Evolutionary conservation across 2,329 filamentous ascomycete genomes (phyloP).

Genomic region (Fusarium temperatum): DNA sequence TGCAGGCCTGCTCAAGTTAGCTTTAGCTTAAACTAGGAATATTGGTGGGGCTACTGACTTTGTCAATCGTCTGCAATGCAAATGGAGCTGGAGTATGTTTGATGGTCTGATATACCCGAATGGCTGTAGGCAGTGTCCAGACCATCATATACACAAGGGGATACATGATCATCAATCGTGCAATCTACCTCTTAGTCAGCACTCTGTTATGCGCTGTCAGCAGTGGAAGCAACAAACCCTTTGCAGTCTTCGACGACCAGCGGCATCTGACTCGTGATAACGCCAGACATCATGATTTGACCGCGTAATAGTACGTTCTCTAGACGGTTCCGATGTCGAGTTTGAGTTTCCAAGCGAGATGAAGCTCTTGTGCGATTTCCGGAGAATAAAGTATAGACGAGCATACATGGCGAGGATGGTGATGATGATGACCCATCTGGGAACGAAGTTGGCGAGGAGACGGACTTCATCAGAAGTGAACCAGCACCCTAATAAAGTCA

Average conservation of each 20-base stretch:
- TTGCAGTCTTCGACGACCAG: background rate
- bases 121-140: background rate
- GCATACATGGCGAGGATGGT: background rate
- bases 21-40: no score
- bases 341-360: background rate
- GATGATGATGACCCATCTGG: background rate
- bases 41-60: background rate
- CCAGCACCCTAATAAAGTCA: background rate
- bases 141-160: background rate
- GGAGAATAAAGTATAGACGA: background rate
- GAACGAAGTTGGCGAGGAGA: background rate
- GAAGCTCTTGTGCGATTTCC: background rate
- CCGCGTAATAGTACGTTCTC: background rate
- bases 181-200: background rate
- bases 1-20: background rate
- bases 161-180: background rate
- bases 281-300: background rate
- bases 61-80: background rate
- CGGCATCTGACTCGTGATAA: background rate
- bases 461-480: background rate
- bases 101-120: background rate
- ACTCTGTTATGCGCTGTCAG: rapidly evolving
- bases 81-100: background rate
- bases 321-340: background rate
- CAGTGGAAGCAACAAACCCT: background rate